Evolutionary conservation across 768 basidiomycete genomes (phyloP).

Genomic region (Leccinum imitatum): DNA sequence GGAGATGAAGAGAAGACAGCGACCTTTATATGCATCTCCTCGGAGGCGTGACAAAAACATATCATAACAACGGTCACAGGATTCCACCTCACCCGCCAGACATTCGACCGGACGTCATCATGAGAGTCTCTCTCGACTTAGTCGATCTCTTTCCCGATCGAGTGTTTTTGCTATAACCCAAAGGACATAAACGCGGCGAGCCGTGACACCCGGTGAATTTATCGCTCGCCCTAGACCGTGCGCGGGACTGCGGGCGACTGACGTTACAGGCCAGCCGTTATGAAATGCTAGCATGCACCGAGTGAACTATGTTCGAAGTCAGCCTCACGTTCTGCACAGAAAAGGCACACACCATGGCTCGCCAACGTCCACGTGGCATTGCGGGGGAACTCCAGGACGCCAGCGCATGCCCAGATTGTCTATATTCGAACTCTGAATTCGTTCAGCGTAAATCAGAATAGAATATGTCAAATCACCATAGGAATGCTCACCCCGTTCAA

Average conservation of each 20-base stretch:
- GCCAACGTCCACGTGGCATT: slow-evolving; percentile 20
- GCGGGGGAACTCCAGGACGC: slow-evolving; percentile 8
- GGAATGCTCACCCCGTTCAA: slow-evolving; percentile 26
- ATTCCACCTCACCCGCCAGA: slow-evolving; percentile 22
- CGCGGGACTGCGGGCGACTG: background rate
- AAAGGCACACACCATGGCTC: slow-evolving; percentile 14
- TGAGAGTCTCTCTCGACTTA: slow-evolving; percentile 4
- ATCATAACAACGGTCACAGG: slow-evolving; percentile 32
- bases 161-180: slow-evolving; percentile 15
- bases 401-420: slow-evolving; percentile 18
- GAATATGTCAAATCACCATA: slow-evolving; percentile 28
- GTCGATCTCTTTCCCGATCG: slow-evolving; percentile 23
- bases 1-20: slow-evolving; percentile 8
- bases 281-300: slow-evolving; percentile 9
- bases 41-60: slow-evolving; percentile 36
- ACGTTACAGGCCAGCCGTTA: slow-evolving; percentile 10
- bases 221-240: slow-evolving; percentile 12
- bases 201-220: slow-evolving; percentile 29
- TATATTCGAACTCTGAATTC: slow-evolving; percentile 19
- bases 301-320: slow-evolving; percentile 25
- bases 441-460: slow-evolving; percentile 24
- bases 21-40: slow-evolving; percentile 30
- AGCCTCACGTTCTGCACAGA: slow-evolving; percentile 8
- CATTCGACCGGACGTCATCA: slow-evolving; percentile 20
- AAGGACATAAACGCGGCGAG: slow-evolving; percentile 17